Evolutionary conservation across 192 early-diverging fungal species (phyloP), one percentile per base, ranked within the genome.

Genomic region (Backusella sp.): DNA sequence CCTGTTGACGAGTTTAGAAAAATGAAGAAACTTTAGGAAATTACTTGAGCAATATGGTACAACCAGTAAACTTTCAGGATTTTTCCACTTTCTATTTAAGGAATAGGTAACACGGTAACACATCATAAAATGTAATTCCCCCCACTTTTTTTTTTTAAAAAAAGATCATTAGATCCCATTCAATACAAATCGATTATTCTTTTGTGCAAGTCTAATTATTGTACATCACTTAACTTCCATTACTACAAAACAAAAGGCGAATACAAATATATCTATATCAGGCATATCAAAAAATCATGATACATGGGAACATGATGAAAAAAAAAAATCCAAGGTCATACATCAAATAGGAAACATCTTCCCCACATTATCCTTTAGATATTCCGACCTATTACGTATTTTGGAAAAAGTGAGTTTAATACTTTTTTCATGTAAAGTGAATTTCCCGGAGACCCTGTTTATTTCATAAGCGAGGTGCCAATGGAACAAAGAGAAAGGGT

Each of bases 381-480:
- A 62, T 62, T 69, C 35, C 35, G 68, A 37, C 35, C 65, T n/a
- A 68, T 68, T 68, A 68, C 66, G 66, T 68, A 68, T 32, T 36
- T 34, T 35, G 30, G 66, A 68, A 68, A 68, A 9, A 17, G 28
- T 44, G 66, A 35, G 35, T 68, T 66, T 67, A 35, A 34, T 28
- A 66, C 65, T 66, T 34, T 66, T 65, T 68, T 69, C 56, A 28
- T 62, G 56, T 62, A 28, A 28, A 28, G 56, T 62, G 56, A 28
- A 28, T 69, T 69, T 69, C 35, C 68, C 68, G 68, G 37, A 69
- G 68, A 69, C 68, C 68, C 68, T 69, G 68, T 69, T 69, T 69
- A 37, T 69, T 69, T 69, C 68, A 69, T 69, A 69, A 69, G 68
- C 68, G 34, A 39, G 36, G 19, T 41, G 21, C 34, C 68, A 36